Evolutionary conservation across 2,329 filamentous ascomycete species (phyloP).

Genomic region (Fusarium setosum): DNA sequence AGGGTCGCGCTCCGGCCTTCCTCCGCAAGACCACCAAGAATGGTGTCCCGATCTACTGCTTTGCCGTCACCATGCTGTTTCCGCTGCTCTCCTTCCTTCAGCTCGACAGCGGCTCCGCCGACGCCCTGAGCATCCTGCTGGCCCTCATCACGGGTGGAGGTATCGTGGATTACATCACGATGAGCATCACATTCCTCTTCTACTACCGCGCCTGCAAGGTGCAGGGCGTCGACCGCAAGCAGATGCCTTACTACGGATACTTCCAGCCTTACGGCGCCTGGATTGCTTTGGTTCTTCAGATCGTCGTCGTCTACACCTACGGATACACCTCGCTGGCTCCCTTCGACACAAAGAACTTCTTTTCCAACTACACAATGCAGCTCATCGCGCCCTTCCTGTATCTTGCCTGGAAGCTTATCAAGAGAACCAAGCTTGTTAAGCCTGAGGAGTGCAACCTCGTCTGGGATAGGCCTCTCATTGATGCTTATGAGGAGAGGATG

Average conservation of each 20-base stretch:
- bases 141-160: slow-evolving; percentile 60
- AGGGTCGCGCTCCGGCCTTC: slow-evolving; percentile 62
- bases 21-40: slow-evolving; percentile 64
- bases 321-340: slow-evolving; percentile 65
- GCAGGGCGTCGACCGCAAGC: slow-evolving; percentile 56
- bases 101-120: slow-evolving; percentile 52
- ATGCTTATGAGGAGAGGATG: slow-evolving; percentile 59
- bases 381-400: slow-evolving; percentile 60
- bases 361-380: slow-evolving; percentile 63
- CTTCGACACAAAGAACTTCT: slow-evolving; percentile 56
- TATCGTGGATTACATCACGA: slow-evolving; percentile 63
- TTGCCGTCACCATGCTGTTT: slow-evolving; percentile 59
- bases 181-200: slow-evolving; percentile 66
- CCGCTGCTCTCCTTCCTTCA: slow-evolving; percentile 59
- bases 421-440: slow-evolving; percentile 62
- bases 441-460: slow-evolving; percentile 64
- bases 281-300: slow-evolving; percentile 29
- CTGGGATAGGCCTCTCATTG: slow-evolving; percentile 64
- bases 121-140: slow-evolving; percentile 57
- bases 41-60: slow-evolving; percentile 66
- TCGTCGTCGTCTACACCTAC: slow-evolving; percentile 53
- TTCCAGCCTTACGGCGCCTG: slow-evolving; percentile 35
- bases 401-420: slow-evolving; percentile 67
- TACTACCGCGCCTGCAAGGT: slow-evolving; percentile 66
- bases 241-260: slow-evolving; percentile 62